phyloP scores from a whole-genome alignment of 371 early-diverging fungal species.

The Mortierella sp. region DNA sequence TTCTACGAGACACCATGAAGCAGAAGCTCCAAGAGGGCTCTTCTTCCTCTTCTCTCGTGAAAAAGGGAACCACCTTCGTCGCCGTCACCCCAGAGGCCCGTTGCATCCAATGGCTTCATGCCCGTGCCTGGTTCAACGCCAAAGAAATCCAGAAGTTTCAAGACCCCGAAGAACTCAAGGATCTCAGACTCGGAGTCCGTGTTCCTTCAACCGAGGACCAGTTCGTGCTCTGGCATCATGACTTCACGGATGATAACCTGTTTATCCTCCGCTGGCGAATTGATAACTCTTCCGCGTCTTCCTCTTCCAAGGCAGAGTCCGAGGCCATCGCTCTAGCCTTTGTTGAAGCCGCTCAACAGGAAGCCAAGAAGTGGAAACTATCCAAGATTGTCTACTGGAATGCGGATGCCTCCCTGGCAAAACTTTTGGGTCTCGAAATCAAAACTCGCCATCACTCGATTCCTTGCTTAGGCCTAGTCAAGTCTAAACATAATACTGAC shows the following conservation, averaged over 20 bases:
- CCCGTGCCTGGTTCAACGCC: conserved; percentile 41
- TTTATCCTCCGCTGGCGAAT: conserved; percentile 47
- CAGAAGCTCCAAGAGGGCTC: not conserved
- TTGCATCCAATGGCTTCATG: conserved; percentile 35
- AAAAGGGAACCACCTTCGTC: conserved; percentile 13
- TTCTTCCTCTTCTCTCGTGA: not conserved
- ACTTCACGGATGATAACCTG: conserved; percentile 43
- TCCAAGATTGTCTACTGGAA: conserved; percentile 48
- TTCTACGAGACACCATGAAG: conserved; percentile 14
- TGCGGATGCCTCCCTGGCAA: conserved; percentile 17
- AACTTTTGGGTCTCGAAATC: conserved; percentile 22
- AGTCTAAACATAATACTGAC: conserved; percentile 4
- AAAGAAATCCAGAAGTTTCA: conserved; percentile 9
- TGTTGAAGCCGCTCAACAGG: conserved; percentile 27
- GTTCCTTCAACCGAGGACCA: conserved; percentile 12
- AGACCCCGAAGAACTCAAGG: conserved; percentile 7
- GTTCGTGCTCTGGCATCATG: conserved; percentile 50
- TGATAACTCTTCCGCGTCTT: conserved; percentile 5
- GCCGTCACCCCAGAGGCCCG: conserved; percentile 33
- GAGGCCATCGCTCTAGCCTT: conserved; percentile 28
- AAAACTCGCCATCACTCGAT: conserved; percentile 27
- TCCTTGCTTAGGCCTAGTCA: conserved; percentile 27
- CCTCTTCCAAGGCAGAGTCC: not conserved
- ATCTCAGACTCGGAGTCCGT: conserved; percentile 18
- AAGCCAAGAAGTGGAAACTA: conserved; percentile 41